Evolutionary conservation across 1,284 basidiomycete genomes (phyloP).

Genomic region (Takashimella tepidaria): DNA sequence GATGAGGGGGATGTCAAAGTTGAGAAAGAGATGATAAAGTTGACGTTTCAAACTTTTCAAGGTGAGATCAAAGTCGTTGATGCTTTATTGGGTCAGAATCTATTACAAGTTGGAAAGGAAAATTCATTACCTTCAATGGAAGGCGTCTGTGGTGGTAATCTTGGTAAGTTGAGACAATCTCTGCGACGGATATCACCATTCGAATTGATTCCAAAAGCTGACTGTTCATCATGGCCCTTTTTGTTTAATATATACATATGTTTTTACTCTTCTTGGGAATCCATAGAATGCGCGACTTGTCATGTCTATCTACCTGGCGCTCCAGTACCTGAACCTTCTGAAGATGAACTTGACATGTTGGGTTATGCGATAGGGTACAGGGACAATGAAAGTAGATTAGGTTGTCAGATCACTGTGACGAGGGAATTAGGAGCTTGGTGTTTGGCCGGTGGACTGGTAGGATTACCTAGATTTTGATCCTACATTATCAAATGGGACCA

Average conservation of each 20-base stretch:
- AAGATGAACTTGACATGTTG: conserved; percentile 48
- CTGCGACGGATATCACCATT: too few species aligned
- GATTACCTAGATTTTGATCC: conserved; percentile 36
- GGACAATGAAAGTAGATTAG: conserved; percentile 40
- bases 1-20: not conserved
- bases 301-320: conserved; percentile 38
- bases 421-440: conserved; percentile 38
- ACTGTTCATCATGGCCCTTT: too few species aligned
- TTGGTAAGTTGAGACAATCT: conserved; percentile 40
- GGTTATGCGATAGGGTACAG: conserved; percentile 38
- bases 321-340: conserved; percentile 29
- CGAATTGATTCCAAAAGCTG: not conserved
- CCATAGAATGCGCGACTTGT: conserved; percentile 47
- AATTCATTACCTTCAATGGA: conserved; percentile 44
- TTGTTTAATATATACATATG: too few species aligned
- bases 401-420: conserved; percentile 46
- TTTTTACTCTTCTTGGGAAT: too few species aligned
- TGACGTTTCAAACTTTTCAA: conserved; percentile 36
- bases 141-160: conserved; percentile 46
- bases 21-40: conserved; percentile 9
- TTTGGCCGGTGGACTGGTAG: conserved; percentile 33
- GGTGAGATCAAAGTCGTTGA: conserved; percentile 27
- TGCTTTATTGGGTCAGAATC: conserved; percentile 32
- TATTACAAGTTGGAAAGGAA: conserved; percentile 41
- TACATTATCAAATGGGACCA: too few species aligned